Base-by-base conservation (phyloP, 2,329 filamentous ascomycete species). In the Teratosphaeria gauchensis region DNA sequence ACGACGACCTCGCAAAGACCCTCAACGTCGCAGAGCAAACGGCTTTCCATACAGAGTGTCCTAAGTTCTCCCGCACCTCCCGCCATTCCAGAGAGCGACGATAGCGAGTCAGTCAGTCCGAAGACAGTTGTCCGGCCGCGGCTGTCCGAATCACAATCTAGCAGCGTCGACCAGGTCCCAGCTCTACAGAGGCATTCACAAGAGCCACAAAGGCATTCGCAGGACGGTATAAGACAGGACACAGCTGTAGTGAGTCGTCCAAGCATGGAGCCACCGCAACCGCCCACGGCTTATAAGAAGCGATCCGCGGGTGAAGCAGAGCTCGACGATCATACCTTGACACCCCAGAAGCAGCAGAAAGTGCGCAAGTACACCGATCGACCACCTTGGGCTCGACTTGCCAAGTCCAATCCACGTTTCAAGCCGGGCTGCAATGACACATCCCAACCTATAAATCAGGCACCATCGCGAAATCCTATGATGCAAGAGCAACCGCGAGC, bases 71-170 rank as follows among this genome's bases (percentile, higher is more conserved):
- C 42, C 16, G 42, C 42, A 1, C 42, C 42, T 21, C n/a, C 42
- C 5, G 42, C 9, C 42, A 21, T n/a, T 19, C 16, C 16, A 48
- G 42, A 48, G n/a, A n/a, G 9, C 66, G 88, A 89, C 61, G 78
- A 82, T 55, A 89, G 86, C 70, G 72, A 87, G 56, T 92, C 88
- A 68, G 84, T 92, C 55, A 92, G 88, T 70, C 89, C 90, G 32
- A 91, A 90, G 74, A 90, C 88, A 38, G 71, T 70, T 51, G 60
- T 71, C 4, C 66, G 65, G 16, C 67, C 67, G 30, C 66, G 68
- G 2, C 58, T 64, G 19, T 64, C 68, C n/a, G 52, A 53, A 14
- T 53, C 52, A 35, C 52, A n/a, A 16, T 30, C 42, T 8, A 48
- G 42, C 42, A 48, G 42, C 19, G 19, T 48, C n/a, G 42, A 48